A percentile compares a stretch with the other conserved stretches of the same genome.
These are phyloP conservation scores for Epichloe sp. DNA, from an alignment of 2,329 filamentous ascomycete species.

Conservation along the genomic window DNA sequence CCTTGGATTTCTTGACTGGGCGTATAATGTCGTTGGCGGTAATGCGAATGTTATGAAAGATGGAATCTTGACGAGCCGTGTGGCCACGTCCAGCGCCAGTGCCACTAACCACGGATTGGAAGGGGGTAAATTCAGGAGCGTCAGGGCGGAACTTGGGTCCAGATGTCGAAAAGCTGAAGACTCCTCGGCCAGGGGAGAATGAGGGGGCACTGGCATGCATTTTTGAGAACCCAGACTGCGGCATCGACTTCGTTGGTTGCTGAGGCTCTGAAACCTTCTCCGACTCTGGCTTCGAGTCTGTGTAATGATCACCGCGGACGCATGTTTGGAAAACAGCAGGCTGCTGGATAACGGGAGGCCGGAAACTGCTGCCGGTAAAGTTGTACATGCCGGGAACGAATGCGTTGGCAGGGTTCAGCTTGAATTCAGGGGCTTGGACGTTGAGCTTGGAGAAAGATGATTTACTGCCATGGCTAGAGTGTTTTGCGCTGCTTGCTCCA, in stretches of 20 bases:
- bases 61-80: slow-evolving; percentile 32
- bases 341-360: slow-evolving; percentile 33
- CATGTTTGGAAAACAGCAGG: slow-evolving; percentile 28
- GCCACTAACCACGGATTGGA: slow-evolving; percentile 28
- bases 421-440: slow-evolving; percentile 80
- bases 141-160: slow-evolving; percentile 61
- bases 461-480: slow-evolving; percentile 49
- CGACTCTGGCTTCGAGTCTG: background rate
- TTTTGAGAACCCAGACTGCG: slow-evolving; percentile 26
- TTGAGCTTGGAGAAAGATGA: slow-evolving; percentile 70
- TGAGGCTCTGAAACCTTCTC: slow-evolving; percentile 3
- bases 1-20: slow-evolving; percentile 62
- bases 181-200: slow-evolving; percentile 54
- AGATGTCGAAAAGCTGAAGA: slow-evolving; percentile 56
- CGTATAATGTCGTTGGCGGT: slow-evolving; percentile 49
- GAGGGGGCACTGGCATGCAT: slow-evolving; percentile 58
- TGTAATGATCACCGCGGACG: slow-evolving; percentile 2
- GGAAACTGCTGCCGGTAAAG: slow-evolving; percentile 32
- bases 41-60: slow-evolving; percentile 59
- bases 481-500: slow-evolving; percentile 22
- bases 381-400: slow-evolving; percentile 38
- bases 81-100: slow-evolving; percentile 36
- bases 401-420: slow-evolving; percentile 47
- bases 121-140: slow-evolving; percentile 64
- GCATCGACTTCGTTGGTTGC: slow-evolving; percentile 13